phyloP scores from a whole-genome alignment of 768 basidiomycete species.

The Kwoniella dejecticola region DNA sequence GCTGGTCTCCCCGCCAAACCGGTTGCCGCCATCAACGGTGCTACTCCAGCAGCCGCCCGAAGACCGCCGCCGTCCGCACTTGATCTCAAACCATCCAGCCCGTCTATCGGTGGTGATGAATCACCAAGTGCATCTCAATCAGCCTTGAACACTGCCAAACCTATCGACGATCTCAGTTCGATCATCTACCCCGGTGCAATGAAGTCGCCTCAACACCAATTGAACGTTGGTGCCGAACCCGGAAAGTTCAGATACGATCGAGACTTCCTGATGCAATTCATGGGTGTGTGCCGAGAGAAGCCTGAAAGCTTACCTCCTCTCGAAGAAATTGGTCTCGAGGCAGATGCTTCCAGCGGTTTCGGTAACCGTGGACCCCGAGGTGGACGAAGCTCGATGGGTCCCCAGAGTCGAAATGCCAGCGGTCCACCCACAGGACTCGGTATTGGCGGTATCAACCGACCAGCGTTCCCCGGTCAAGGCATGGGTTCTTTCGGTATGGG shows the following conservation, averaged over 20 bases:
- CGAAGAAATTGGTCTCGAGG: constrained; percentile 87
- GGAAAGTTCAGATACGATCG: constrained; percentile 98
- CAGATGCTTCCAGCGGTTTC: constrained; percentile 63
- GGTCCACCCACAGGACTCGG: constrained; percentile 62
- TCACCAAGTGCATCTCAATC: constrained; percentile 45
- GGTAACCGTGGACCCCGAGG: constrained; percentile 60
- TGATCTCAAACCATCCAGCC: constrained; percentile 36
- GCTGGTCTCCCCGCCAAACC: constrained; percentile 52
- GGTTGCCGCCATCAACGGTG: constrained; percentile 27
- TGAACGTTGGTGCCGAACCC: constrained; percentile 78
- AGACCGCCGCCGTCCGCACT: constrained; percentile 39
- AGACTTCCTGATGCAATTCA: constrained; percentile 96
- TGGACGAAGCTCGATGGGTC: constrained; percentile 52
- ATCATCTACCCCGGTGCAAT: constrained; percentile 82
- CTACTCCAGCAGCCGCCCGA: background rate
- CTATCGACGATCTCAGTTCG: constrained; percentile 76
- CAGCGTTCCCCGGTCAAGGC: constrained; percentile 39
- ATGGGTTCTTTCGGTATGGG: constrained; percentile 53
- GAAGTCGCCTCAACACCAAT: constrained; percentile 76
- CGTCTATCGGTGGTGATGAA: constrained; percentile 28
- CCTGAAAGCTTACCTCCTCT: constrained; percentile 86
- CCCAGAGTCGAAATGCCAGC: constrained; percentile 17
- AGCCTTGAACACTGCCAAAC: constrained; percentile 72
- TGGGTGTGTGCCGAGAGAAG: constrained; percentile 90
- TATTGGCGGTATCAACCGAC: constrained; percentile 54